Conservation (phyloP, 495 filamentous ascomycete genomes). For the Lepraria neglecta region DNA sequence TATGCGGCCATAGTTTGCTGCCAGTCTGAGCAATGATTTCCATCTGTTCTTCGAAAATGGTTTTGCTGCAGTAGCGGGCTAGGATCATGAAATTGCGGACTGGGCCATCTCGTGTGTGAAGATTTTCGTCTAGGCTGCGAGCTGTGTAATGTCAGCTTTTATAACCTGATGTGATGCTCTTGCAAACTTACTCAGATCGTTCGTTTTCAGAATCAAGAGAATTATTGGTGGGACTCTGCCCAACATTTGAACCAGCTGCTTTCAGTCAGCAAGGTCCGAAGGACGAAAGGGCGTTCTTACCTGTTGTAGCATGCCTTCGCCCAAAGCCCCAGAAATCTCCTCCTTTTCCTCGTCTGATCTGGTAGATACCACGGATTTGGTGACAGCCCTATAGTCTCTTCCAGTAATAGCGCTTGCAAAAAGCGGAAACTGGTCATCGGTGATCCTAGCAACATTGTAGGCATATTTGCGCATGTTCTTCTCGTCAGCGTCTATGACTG, state of each 20-base stretch:
- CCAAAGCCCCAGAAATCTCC: slow-evolving; percentile 70
- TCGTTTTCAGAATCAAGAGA: slow-evolving; percentile 93
- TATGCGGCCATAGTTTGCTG: slow-evolving; percentile 50
- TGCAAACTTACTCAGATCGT: slow-evolving; percentile 69
- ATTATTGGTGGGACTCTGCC: slow-evolving; percentile 87
- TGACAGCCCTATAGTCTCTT: slow-evolving; percentile 74
- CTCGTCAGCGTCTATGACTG: slow-evolving; percentile 84
- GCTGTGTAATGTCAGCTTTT: slow-evolving; percentile 40
- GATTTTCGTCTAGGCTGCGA: slow-evolving; percentile 84
- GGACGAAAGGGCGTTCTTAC: background rate
- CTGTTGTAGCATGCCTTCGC: slow-evolving; percentile 80
- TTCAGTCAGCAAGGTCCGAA: background rate
- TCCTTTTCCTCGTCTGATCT: slow-evolving; percentile 71
- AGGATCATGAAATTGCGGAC: slow-evolving; percentile 88
- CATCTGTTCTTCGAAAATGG: slow-evolving; percentile 81
- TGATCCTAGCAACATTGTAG: slow-evolving; percentile 79
- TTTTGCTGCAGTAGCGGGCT: slow-evolving; percentile 82
- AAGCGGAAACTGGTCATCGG: slow-evolving; percentile 86
- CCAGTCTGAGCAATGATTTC: slow-evolving; percentile 57
- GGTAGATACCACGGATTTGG: slow-evolving; percentile 48
- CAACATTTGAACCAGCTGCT: slow-evolving; percentile 69
- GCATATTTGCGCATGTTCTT: slow-evolving; percentile 80
- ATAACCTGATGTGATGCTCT: background rate
- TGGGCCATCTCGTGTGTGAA: slow-evolving; percentile 84
- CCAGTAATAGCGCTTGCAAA: slow-evolving; percentile 97